Percentiles rank a stretch among this genome's conserved stretches.
These are phyloP conservation scores for Globisporangium viniferum DNA, from an alignment of 352 stramenopile genomes.

Conservation along the genomic window DNA sequence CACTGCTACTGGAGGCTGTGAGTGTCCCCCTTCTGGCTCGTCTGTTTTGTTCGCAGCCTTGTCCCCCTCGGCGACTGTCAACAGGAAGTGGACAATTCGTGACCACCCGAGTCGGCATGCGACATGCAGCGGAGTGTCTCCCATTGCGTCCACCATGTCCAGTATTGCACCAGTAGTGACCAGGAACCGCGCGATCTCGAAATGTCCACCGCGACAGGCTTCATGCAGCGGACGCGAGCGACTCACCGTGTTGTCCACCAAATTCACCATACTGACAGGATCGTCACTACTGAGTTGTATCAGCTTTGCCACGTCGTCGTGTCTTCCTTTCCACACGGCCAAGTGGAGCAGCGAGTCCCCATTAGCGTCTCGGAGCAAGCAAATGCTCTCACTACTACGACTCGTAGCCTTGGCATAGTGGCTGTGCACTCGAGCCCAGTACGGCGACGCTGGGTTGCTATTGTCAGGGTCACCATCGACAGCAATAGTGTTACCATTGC, in stretches of 20 bases:
- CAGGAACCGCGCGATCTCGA: conserved; percentile 29
- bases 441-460: conserved; percentile 1
- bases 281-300: conserved; percentile 26
- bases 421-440: conserved; percentile 23
- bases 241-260: conserved; percentile 42
- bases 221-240: conserved; percentile 52
- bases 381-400: background rate
- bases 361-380: conserved; percentile 10
- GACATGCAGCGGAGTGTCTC: conserved; percentile 53
- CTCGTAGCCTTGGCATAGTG: conserved; percentile 10
- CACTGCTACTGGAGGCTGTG: no score
- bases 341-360: conserved; percentile 57
- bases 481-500: background rate
- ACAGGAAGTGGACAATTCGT: conserved; percentile 38
- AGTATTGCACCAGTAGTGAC: conserved; percentile 38
- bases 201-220: conserved; percentile 46
- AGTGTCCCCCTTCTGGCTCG: background rate
- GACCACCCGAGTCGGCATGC: conserved; percentile 42
- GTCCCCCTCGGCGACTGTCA: conserved; percentile 28
- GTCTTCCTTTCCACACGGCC: conserved; percentile 43
- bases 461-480: background rate
- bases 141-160: conserved; percentile 33
- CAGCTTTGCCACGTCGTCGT: conserved; percentile 27
- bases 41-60: background rate
- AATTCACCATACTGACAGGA: conserved; percentile 26